These are phyloP conservation scores for Triadica sebifera DNA, from an alignment of 345 rosid species.

Conservation along the genomic window DNA sequence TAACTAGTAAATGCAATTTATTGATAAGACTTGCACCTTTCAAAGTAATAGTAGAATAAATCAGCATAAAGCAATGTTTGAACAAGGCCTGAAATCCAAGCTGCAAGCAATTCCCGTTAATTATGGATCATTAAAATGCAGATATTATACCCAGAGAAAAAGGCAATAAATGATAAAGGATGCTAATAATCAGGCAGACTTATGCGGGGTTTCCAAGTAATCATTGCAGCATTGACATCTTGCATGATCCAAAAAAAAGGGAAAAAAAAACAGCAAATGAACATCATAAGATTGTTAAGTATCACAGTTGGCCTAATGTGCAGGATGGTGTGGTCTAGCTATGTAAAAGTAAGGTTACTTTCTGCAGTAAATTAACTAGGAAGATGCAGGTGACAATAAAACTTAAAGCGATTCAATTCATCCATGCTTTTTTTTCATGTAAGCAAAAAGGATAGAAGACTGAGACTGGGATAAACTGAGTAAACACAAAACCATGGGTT, in stretches of 20 bases:
- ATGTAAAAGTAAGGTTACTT: too few species aligned
- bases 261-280: too few species aligned
- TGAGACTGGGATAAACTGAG: not conserved
- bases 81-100: constrained; percentile 76
- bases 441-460: not conserved
- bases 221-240: not conserved
- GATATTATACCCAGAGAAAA: not conserved
- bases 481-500: not conserved
- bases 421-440: not conserved
- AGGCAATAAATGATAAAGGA: not conserved
- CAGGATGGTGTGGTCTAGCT: too few species aligned
- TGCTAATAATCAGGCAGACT: not conserved
- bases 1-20: not conserved
- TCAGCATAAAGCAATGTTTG: constrained; percentile 76
- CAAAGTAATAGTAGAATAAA: constrained; percentile 77
- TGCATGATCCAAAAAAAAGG: not conserved
- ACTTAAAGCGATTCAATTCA: too few species aligned
- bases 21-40: constrained; percentile 41
- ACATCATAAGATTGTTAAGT: not conserved
- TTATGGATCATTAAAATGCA: not conserved
- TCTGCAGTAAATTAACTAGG: too few species aligned
- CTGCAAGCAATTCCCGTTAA: constrained; percentile 33
- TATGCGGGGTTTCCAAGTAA: not conserved
- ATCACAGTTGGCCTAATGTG: not conserved
- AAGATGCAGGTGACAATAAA: too few species aligned